phyloP scores from a whole-genome alignment of 495 filamentous ascomycete genomes.

The Usnea hakonensis region DNA sequence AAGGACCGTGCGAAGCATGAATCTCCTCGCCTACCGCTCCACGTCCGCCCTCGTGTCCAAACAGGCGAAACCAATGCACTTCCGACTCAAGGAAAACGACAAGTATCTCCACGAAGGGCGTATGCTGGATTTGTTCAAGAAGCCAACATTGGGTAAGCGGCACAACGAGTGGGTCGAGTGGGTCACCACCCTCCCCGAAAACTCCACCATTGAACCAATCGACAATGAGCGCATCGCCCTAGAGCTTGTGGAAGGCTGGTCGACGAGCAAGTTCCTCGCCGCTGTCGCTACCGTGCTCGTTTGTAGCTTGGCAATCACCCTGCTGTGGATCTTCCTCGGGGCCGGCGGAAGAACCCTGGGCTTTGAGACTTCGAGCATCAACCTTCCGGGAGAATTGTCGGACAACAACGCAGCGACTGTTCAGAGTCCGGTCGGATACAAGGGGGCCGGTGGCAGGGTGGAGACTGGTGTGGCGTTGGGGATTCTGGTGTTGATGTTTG shows the following conservation, averaged over 20 bases:
- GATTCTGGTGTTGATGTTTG: constrained; percentile 21
- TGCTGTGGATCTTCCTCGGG: constrained; percentile 23
- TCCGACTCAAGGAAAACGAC: not conserved
- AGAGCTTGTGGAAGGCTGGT: constrained; percentile 23
- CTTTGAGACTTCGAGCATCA: not conserved
- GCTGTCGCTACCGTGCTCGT: constrained; percentile 12
- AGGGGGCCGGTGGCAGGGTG: constrained; percentile 18
- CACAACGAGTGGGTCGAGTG: constrained; percentile 17
- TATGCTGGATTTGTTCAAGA: constrained; percentile 14
- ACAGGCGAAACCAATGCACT: constrained; percentile 5
- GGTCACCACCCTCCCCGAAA: constrained; percentile 13
- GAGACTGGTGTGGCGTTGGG: constrained; percentile 21
- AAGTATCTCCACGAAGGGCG: constrained; percentile 12
- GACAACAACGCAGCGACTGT: not conserved
- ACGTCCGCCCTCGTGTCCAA: constrained; percentile 14
- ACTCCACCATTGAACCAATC: not conserved
- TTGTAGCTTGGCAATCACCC: constrained; percentile 9
- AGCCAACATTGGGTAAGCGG: constrained; percentile 8
- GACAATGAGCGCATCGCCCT: constrained; percentile 13
- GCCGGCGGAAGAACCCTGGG: not conserved
- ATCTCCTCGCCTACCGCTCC: constrained; percentile 12
- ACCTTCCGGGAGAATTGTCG: not conserved
- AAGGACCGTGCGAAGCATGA: constrained; percentile 14
- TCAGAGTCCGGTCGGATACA: not conserved
- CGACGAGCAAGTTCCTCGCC: constrained; percentile 5